Conservation (phyloP, 257 asterid genomes). For the Ilex asprella region DNA sequence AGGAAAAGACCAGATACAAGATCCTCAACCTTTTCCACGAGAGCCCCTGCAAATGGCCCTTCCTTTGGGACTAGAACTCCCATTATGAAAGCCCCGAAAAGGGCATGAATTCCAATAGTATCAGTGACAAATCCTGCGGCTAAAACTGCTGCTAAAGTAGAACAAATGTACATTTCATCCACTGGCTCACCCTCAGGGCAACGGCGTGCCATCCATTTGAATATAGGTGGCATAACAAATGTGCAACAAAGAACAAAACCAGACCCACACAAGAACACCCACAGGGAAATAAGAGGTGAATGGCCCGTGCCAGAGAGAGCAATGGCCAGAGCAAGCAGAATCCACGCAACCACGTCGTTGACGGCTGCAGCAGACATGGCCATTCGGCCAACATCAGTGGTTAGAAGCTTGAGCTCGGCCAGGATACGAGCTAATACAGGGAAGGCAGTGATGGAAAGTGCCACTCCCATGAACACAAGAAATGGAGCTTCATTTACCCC, state of each 20-base stretch:
- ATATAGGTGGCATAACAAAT: constrained; percentile 20
- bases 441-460: constrained; percentile 35
- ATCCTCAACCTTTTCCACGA: constrained; percentile 39
- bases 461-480: constrained; percentile 29
- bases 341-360: constrained; percentile 32
- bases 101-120: constrained; percentile 30
- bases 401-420: constrained; percentile 30
- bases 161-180: constrained; percentile 21
- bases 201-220: constrained; percentile 23
- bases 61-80: constrained; percentile 35
- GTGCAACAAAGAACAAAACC: constrained; percentile 17
- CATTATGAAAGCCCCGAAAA: constrained; percentile 24
- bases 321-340: constrained; percentile 27
- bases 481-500: constrained; percentile 20
- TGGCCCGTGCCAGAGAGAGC: constrained; percentile 17
- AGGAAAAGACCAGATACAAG: constrained; percentile 37
- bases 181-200: constrained; percentile 31
- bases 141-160: constrained; percentile 18
- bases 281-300: constrained; percentile 23
- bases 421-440: constrained; percentile 35
- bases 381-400: constrained; percentile 27
- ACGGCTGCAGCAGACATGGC: constrained; percentile 35
- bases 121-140: constrained; percentile 28
- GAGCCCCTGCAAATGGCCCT: constrained; percentile 33
- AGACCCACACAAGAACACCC: constrained; percentile 26